Evolutionary conservation across 306 rosid species (phyloP).

Genomic region (Acmispon strigosus): DNA sequence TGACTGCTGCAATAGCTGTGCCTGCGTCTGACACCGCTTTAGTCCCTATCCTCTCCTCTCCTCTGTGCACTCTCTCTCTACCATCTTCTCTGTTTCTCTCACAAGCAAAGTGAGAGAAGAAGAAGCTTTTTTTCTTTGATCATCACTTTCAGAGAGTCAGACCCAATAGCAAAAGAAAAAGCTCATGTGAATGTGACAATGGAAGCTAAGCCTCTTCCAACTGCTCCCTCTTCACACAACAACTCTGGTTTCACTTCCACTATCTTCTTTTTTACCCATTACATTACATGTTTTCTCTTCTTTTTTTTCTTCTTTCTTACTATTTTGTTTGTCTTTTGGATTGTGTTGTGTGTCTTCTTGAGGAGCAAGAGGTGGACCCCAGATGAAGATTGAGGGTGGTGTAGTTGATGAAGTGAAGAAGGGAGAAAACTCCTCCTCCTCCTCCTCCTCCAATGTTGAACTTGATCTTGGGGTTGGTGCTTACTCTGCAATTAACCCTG

Average conservation of each 20-base stretch:
- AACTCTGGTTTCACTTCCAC: slow-evolving; percentile 31
- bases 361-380: slow-evolving; percentile 29
- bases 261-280: neutral
- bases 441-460: slow-evolving; percentile 12
- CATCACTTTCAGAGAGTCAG: neutral
- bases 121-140: neutral
- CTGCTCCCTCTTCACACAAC: slow-evolving; percentile 32
- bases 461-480: slow-evolving; percentile 36
- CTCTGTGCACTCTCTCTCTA: slow-evolving; percentile 4
- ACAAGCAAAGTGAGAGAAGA: neutral
- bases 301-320: neutral
- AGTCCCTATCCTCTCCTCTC: neutral
- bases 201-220: slow-evolving; percentile 31
- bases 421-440: slow-evolving; percentile 24
- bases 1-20: slow-evolving; percentile 15
- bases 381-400: slow-evolving; percentile 27
- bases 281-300: neutral
- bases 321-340: neutral
- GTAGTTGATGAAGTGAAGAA: slow-evolving; percentile 13
- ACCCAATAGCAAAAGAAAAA: slow-evolving; percentile 1
- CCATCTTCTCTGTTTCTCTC: neutral
- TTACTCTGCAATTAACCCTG: neutral
- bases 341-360: neutral
- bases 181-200: slow-evolving; percentile 27
- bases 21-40: slow-evolving; percentile 37